Evolutionary conservation across 176 grass and related monocot genomes (phyloP).

Genomic region (Triticum aestivum): DNA sequence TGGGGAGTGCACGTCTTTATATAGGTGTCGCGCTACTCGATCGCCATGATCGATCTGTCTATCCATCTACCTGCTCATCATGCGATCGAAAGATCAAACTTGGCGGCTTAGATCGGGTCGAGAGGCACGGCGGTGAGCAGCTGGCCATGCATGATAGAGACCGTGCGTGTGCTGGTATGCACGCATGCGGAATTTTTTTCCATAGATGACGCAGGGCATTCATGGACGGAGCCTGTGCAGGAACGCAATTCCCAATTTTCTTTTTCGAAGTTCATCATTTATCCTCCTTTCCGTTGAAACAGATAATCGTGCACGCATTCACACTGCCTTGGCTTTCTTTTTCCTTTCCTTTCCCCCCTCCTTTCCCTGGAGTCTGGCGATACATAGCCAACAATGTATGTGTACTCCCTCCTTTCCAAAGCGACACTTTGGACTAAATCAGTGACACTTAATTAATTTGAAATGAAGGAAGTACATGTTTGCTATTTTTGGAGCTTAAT

Average conservation of each 20-base stretch:
- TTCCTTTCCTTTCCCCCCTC: too few species aligned
- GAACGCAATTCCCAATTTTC: not conserved
- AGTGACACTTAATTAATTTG: too few species aligned
- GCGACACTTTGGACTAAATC: too few species aligned
- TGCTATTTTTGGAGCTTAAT: too few species aligned
- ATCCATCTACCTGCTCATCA: not conserved
- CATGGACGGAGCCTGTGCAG: not conserved
- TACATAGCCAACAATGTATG: too few species aligned
- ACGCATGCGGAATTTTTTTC: not conserved
- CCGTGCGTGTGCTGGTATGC: not conserved
- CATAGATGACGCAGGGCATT: not conserved
- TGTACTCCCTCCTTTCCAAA: too few species aligned
- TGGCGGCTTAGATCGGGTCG: not conserved
- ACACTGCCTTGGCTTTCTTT: too few species aligned
- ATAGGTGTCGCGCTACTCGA: not conserved
- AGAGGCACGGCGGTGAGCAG: not conserved
- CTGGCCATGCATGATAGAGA: not conserved
- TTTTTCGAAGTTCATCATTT: not conserved
- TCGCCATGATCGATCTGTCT: not conserved
- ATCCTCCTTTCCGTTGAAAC: too few species aligned
- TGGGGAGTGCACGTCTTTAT: not conserved
- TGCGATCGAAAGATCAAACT: not conserved
- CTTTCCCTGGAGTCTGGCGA: too few species aligned
- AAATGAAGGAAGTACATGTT: too few species aligned
- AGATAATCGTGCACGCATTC: too few species aligned